A percentile compares a stretch with the other conserved stretches of the same genome.
Evolutionary conservation across 2,329 filamentous ascomycete genomes (phyloP).

Genomic region (Monilinia fructicola): DNA sequence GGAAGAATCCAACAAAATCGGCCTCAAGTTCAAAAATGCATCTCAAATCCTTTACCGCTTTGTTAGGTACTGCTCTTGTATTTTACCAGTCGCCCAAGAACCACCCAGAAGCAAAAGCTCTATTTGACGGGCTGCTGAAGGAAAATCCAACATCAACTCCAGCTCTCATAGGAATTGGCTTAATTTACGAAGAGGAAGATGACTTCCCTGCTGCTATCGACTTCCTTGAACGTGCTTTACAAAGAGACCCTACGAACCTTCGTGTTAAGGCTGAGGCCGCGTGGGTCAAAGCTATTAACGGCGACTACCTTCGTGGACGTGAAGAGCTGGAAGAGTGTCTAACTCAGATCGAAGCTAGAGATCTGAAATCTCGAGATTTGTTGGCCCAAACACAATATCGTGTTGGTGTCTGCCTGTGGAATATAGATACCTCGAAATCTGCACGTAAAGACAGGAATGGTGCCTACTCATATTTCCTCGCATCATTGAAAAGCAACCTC

Average conservation of each 20-base stretch:
- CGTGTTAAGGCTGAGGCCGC: constrained; percentile 82
- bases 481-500: constrained; percentile 79
- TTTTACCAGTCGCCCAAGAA: constrained; percentile 88
- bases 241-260: constrained; percentile 71
- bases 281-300: constrained; percentile 85
- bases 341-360: constrained; percentile 60
- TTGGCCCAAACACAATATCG: constrained; percentile 84
- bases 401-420: constrained; percentile 84
- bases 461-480: constrained; percentile 80
- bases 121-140: constrained; percentile 80
- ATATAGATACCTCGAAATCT: constrained; percentile 69
- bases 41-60: constrained; percentile 75
- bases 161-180: constrained; percentile 83
- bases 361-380: constrained; percentile 64
- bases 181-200: constrained; percentile 91
- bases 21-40: constrained; percentile 66
- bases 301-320: constrained; percentile 68
- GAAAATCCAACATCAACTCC: constrained; percentile 74
- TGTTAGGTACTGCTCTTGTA: constrained; percentile 83
- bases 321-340: constrained; percentile 71
- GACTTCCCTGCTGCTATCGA: constrained; percentile 79
- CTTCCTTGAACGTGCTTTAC: constrained; percentile 74
- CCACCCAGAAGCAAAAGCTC: constrained; percentile 80
- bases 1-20: constrained; percentile 63
- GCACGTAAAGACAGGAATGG: constrained; percentile 78